Evolutionary conservation across 208 protist species (phyloP).

Genomic region (Acanthamoeba castellanii): DNA sequence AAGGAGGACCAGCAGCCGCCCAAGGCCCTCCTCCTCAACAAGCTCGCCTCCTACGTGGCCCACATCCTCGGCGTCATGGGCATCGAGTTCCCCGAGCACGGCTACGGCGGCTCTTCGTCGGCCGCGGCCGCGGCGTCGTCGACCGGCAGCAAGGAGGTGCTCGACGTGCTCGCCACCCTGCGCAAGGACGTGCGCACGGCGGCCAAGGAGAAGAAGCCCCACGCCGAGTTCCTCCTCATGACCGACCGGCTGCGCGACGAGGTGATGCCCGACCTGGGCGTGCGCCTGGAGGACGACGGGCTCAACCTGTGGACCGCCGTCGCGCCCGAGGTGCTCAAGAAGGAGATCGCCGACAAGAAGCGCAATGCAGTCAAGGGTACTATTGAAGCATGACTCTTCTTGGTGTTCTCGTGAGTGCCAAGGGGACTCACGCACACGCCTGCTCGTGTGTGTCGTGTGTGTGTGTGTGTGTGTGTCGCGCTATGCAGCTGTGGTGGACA

Average conservation of each 20-base stretch:
- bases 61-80: conserved; percentile 95
- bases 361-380: background rate
- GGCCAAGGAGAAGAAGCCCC: conserved; percentile 75
- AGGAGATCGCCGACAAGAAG: conserved; percentile 17
- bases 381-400: background rate
- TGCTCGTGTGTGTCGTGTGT: background rate
- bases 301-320: conserved; percentile 39
- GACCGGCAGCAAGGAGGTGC: conserved; percentile 37
- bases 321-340: conserved; percentile 26
- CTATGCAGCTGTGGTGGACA: background rate
- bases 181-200: conserved; percentile 65
- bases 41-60: conserved; percentile 93
- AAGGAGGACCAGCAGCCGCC: background rate
- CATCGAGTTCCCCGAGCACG: conserved; percentile 82
- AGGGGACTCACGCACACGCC: background rate
- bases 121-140: background rate
- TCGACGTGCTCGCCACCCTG: conserved; percentile 82
- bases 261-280: conserved; percentile 83
- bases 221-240: conserved; percentile 76
- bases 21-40: conserved; percentile 87
- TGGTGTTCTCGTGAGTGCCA: background rate
- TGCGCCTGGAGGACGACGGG: conserved; percentile 85
- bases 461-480: background rate
- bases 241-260: conserved; percentile 82
- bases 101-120: conserved; percentile 20